These are phyloP conservation scores for Cicer pinnatifidum DNA, from an alignment of 306 rosid species.

Conservation along the genomic window DNA sequence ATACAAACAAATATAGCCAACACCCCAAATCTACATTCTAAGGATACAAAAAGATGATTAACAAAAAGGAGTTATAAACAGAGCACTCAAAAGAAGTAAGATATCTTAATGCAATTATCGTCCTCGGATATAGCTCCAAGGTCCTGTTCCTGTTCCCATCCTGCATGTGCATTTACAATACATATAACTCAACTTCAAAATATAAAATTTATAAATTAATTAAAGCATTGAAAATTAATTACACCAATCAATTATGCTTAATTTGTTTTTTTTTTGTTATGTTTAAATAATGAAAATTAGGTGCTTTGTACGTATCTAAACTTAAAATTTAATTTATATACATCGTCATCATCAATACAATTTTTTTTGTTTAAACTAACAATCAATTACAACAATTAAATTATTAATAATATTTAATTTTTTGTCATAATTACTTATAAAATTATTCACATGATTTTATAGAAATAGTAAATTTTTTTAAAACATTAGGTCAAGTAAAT, in stretches of 20 bases:
- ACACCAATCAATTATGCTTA: not conserved
- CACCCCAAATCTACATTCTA: not conserved
- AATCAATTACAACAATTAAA: too few relatives aligned
- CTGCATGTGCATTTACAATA: constrained; percentile 47
- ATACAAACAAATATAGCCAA: not conserved
- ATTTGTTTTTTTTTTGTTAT: not conserved
- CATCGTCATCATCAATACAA: too few relatives aligned
- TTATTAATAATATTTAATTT: too few relatives aligned
- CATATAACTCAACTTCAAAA: not conserved
- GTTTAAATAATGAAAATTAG: not conserved
- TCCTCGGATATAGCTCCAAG: constrained; percentile 66
- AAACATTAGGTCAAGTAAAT: too few relatives aligned
- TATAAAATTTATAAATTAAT: not conserved
- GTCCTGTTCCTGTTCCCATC: constrained; percentile 93
- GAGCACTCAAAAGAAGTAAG: not conserved
- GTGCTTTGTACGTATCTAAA: too few relatives aligned
- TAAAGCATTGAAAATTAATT: not conserved
- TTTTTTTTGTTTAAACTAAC: too few relatives aligned
- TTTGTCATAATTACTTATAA: too few relatives aligned
- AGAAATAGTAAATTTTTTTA: too few relatives aligned
- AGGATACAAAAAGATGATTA: not conserved
- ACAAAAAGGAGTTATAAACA: not conserved
- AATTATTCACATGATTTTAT: too few relatives aligned
- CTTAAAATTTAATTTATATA: too few relatives aligned
- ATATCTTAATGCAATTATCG: constrained; percentile 9